phyloP scores from a whole-genome alignment of 352 stramenopile genomes.

The Phytophthora kernoviae region DNA sequence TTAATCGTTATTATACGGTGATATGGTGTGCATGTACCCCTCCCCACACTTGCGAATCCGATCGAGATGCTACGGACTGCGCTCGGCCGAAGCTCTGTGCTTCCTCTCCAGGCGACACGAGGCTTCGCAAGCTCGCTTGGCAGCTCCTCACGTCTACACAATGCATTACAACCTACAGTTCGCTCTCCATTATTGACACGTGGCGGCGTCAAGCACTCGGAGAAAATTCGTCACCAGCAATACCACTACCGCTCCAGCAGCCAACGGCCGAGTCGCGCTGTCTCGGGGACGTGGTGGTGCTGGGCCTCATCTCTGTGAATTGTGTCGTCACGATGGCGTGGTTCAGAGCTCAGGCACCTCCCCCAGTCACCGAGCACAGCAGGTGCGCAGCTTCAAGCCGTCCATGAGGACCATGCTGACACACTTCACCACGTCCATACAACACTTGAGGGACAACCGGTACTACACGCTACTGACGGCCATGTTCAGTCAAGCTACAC shows the following conservation, averaged over 20 bases:
- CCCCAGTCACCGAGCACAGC: constrained; percentile 32
- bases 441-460: constrained; percentile 57
- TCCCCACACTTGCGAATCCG: constrained; percentile 5
- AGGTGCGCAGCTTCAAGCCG: constrained; percentile 28
- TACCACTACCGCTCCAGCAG: constrained; percentile 29
- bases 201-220: constrained; percentile 3
- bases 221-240: constrained; percentile 26
- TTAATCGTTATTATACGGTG: background rate
- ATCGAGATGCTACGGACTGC: constrained; percentile 23
- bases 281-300: constrained; percentile 49
- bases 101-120: constrained; percentile 10
- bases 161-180: constrained; percentile 12
- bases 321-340: constrained; percentile 62
- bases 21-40: background rate
- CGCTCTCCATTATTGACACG: constrained; percentile 8
- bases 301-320: constrained; percentile 64
- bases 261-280: constrained; percentile 23
- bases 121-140: constrained; percentile 9
- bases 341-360: constrained; percentile 50
- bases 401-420: constrained; percentile 63
- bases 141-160: constrained; percentile 3
- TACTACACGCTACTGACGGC: constrained; percentile 81
- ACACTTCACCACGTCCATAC: constrained; percentile 78
- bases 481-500: constrained; percentile 71
- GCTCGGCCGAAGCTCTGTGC: constrained; percentile 5